phyloP scores from a whole-genome alignment of 2,329 filamentous ascomycete genomes.

The Sphaerulina populicola region DNA sequence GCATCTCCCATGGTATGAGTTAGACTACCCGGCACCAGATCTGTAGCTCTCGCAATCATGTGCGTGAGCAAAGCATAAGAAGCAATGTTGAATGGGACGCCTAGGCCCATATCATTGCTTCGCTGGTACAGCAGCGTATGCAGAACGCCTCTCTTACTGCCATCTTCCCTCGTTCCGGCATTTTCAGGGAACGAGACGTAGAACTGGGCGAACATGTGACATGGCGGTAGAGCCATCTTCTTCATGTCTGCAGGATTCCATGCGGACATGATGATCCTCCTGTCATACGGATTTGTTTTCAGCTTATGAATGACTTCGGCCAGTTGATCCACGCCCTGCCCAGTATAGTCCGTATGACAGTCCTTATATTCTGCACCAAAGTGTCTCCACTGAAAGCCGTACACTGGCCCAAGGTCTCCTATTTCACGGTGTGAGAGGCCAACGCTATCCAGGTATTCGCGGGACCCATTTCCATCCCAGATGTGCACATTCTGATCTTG shows the following conservation, averaged over 20 bases:
- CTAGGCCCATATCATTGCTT: constrained; percentile 92
- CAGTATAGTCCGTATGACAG: constrained; percentile 69
- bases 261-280: constrained; percentile 79
- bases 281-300: constrained; percentile 73
- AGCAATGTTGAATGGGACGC: constrained; percentile 96
- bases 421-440: constrained; percentile 73
- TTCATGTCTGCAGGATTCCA: constrained; percentile 86
- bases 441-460: constrained; percentile 78
- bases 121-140: constrained; percentile 90
- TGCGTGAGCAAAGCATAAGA: constrained; percentile 89
- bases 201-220: constrained; percentile 97
- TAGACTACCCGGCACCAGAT: constrained; percentile 74
- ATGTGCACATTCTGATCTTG: constrained; percentile 81
- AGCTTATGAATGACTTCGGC: constrained; percentile 84
- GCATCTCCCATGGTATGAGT: constrained; percentile 97
- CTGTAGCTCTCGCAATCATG: constrained; percentile 83
- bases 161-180: constrained; percentile 25
- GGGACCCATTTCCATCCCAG: constrained; percentile 94
- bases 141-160: constrained; percentile 55
- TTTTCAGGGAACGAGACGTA: constrained; percentile 66
- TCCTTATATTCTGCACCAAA: constrained; percentile 88
- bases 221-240: constrained; percentile 87
- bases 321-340: constrained; percentile 86
- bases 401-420: constrained; percentile 89
- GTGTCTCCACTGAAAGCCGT: constrained; percentile 98